Evolutionary conservation across 2,329 filamentous ascomycete genomes (phyloP), one percentile per base, ranked within the genome.

Genomic region (Trichoderma koningii): DNA sequence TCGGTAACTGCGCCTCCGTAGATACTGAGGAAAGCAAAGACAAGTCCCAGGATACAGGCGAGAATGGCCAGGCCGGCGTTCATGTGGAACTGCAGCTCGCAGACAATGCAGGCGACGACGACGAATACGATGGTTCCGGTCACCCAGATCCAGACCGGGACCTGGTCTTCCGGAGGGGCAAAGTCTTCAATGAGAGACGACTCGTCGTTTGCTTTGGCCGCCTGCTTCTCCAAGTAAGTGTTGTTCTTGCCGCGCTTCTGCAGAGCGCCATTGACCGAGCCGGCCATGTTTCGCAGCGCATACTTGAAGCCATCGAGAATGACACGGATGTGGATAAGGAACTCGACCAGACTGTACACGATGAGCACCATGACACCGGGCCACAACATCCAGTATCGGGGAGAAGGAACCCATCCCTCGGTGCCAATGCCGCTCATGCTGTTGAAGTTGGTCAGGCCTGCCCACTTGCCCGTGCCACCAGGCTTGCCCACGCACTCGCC

Each of bases 1-100:
- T 78, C 76, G 0, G 85, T 87, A 69, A 87, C 84, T 15, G 85
- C 85, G 55, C 84, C 78, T 9, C 76, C 76, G 44, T 78, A 77
- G 65, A 78, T 78, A 60, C 71, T 82, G 45, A 87, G 77, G 75
- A 87, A 85, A 55, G 84, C 82, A 73, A 87, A 87, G 72, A 87
- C 74, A 69, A 87, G 80, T 55, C 83, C 83, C 30, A 87, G 76
- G 69, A 87, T 72, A 66, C 85, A 80, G 53, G 84, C 81, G 3
- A 87, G 78, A 38, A 87, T 75, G 15, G 81, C 82, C 69, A 85
- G 81, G 34, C 84, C 84, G 7, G 84, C 79, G 48, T 84, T 82
- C 80, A 87, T 85, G 66, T 83, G 73, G 74, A 81, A 85, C 68
- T 85, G 82, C 5, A 84, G 75, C 55, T 79, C 75, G 55, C 73